These are phyloP conservation scores for Chlamydomonas sp. DNA, from an alignment of 139 green algal species.

Conservation along the genomic window DNA sequence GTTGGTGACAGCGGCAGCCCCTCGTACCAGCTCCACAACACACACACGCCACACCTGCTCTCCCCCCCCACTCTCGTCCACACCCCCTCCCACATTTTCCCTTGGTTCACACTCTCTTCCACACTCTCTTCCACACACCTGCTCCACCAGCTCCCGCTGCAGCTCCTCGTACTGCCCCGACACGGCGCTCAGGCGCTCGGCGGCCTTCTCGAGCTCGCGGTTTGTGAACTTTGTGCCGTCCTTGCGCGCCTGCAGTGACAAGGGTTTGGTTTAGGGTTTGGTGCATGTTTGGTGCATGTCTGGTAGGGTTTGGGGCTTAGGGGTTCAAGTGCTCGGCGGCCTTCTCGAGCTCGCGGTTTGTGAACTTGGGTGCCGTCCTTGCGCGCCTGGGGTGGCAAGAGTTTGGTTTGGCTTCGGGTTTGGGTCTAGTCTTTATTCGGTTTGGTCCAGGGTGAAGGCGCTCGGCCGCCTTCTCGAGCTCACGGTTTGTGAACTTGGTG, in stretches of 20 bases:
- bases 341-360: constrained; percentile 56
- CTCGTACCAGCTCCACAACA: too few relatives aligned
- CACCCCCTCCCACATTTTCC: too few relatives aligned
- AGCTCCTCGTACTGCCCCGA: constrained; percentile 59
- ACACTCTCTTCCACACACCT: constrained; percentile 39
- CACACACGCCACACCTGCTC: too few relatives aligned
- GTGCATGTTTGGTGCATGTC: too few relatives aligned
- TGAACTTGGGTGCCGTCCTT: constrained; percentile 98
- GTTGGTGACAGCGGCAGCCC: too few relatives aligned
- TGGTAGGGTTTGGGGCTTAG: too few relatives aligned
- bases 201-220: constrained; percentile 54
- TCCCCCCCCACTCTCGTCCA: too few relatives aligned
- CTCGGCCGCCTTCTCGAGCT: constrained; percentile 60
- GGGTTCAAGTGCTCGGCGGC: constrained; percentile 59
- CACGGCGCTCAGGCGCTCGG: constrained; percentile 53
- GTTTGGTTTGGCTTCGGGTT: too few relatives aligned
- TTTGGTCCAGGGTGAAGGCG: constrained; percentile 49
- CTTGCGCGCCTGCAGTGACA: constrained; percentile 80
- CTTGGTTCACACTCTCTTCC: too few relatives aligned
- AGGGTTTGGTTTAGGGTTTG: too few relatives aligned
- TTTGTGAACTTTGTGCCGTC: constrained; percentile 95
- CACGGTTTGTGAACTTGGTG: constrained; percentile 86
- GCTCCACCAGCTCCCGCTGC: constrained; percentile 71
- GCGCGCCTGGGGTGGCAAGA: constrained; percentile 75
- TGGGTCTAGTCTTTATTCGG: too few relatives aligned